Evolutionary conservation across 257 asterid species (phyloP).

Genomic region (Penstemon eatonii): DNA sequence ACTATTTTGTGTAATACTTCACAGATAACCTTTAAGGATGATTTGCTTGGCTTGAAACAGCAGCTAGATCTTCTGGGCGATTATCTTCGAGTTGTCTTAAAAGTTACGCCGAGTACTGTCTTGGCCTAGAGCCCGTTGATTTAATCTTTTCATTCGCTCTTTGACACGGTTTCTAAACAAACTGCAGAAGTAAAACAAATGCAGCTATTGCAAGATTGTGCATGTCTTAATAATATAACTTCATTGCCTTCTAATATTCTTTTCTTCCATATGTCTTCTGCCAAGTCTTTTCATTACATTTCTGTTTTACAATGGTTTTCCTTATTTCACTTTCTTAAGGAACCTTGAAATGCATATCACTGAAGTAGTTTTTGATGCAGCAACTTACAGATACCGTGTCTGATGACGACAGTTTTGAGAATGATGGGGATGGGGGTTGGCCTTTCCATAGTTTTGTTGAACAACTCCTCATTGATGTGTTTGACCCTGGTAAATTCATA

Average conservation of each 20-base stretch:
- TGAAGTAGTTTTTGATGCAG: constrained; percentile 58
- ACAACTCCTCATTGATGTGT: constrained; percentile 91
- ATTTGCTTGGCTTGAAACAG: not conserved
- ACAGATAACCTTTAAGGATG: not conserved
- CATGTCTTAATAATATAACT: not conserved
- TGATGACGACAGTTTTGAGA: constrained; percentile 81
- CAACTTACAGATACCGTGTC: constrained; percentile 61
- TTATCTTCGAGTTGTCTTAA: constrained; percentile 12
- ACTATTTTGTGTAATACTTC: not conserved
- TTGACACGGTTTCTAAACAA: not conserved
- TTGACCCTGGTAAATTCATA: constrained; percentile 70
- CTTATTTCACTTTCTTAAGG: constrained; percentile 10
- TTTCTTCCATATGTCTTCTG: constrained; percentile 16
- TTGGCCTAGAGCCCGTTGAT: constrained; percentile 5
- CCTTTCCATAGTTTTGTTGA: constrained; percentile 91
- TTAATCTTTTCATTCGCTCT: not conserved
- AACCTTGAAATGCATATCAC: constrained; percentile 29
- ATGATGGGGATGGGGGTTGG: constrained; percentile 84
- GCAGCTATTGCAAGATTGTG: not conserved
- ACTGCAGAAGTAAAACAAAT: not conserved
- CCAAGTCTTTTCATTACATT: constrained; percentile 22
- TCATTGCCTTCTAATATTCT: constrained; percentile 11
- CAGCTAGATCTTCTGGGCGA: constrained; percentile 9
- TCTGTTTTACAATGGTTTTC: not conserved
- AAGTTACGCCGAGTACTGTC: not conserved